These are phyloP conservation scores for Pezizomycotina sp. DNA, from an alignment of 2,329 filamentous ascomycete genomes.

Conservation along the genomic window DNA sequence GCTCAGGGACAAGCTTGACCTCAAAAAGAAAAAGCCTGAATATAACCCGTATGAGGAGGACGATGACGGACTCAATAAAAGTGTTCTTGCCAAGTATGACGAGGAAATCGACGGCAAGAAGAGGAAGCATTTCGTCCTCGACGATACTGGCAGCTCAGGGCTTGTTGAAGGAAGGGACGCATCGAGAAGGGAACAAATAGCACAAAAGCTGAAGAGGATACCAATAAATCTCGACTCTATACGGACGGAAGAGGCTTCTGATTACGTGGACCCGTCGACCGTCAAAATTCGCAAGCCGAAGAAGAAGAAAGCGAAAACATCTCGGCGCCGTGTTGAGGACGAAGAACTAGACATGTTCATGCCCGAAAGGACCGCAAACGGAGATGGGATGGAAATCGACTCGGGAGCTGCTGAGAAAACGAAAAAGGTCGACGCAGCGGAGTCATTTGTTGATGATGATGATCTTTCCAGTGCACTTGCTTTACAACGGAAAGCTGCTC, in stretches of 20 bases:
- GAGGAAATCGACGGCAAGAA: constrained; percentile 80
- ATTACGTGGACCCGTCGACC: constrained; percentile 74
- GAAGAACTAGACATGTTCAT: constrained; percentile 43
- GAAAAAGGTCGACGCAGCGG: constrained; percentile 51
- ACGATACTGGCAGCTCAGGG: constrained; percentile 54
- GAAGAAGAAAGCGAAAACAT: constrained; percentile 41
- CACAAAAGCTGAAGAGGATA: constrained; percentile 47
- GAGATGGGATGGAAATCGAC: constrained; percentile 62
- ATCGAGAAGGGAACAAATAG: constrained; percentile 37
- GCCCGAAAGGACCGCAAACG: constrained; percentile 29
- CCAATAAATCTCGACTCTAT: constrained; percentile 61
- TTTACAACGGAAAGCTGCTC: constrained; percentile 59
- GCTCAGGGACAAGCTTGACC: constrained; percentile 56
- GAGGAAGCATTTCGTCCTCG: constrained; percentile 69
- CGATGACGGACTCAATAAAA: constrained; percentile 42
- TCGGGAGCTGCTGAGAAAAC: constrained; percentile 32
- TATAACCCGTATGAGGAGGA: constrained; percentile 71
- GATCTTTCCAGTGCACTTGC: constrained; percentile 77
- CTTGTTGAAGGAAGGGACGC: constrained; percentile 43
- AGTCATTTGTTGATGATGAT: constrained; percentile 73
- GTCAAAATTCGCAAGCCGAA: constrained; percentile 91
- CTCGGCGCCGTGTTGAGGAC: constrained; percentile 33
- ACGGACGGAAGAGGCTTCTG: constrained; percentile 52
- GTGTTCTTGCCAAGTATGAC: constrained; percentile 78
- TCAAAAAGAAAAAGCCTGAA: constrained; percentile 76